Base-by-base conservation (phyloP, 768 basidiomycete species). In the Leccinum subtestaceum region DNA sequence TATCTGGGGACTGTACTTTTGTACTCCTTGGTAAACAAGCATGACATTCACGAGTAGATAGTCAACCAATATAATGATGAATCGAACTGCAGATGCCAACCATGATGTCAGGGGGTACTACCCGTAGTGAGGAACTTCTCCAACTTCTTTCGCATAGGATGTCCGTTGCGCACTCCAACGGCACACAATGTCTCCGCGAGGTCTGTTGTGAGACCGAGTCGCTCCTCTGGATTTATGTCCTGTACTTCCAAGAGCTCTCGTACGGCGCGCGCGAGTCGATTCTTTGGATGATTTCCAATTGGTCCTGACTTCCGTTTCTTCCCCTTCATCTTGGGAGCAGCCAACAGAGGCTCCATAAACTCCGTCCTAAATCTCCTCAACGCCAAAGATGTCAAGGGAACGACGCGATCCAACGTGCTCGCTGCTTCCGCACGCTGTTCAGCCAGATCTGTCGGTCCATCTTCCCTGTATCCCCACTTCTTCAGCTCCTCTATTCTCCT, bases 391-490 rank as follows among this genome's bases (percentile, higher is more conserved):
- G 78, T 66, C 58, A 91, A 73, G 19, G 83, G 81, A 58, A 91
- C 80, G 65, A 90, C 75, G 51, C 89, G 85, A 64, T 89, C 87
- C 23, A 73, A 70, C 49, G 83, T 64, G 65, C 89, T 91, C 52
- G 87, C 87, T 5, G 89, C 87, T 72, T 91, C 89, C 32, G 87
- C 89, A 66, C 81, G 83, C 15, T 85, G 81, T 71, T 91, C 88
- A 27, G 87, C 86, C 53, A 79, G 72, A 7, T 83, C 82, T 17
- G 72, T 61, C 19, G 81, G 67, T 15, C 77, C 84, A 25, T 79
- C 82, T 11, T 81, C 82, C 49, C 75, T 70, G 64, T 82, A 87
- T 10, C 88, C 89, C 88, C 89, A 91, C 72, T 83, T 84, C 72
- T 78, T 83, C 53, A 91, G 72, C 69, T 91, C 89, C 59, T 82